Percentiles rank a stretch among this genome's conserved stretches.
Evolutionary conservation across 257 asterid genomes (phyloP).

Genomic region (Nicotiana sylvestris): DNA sequence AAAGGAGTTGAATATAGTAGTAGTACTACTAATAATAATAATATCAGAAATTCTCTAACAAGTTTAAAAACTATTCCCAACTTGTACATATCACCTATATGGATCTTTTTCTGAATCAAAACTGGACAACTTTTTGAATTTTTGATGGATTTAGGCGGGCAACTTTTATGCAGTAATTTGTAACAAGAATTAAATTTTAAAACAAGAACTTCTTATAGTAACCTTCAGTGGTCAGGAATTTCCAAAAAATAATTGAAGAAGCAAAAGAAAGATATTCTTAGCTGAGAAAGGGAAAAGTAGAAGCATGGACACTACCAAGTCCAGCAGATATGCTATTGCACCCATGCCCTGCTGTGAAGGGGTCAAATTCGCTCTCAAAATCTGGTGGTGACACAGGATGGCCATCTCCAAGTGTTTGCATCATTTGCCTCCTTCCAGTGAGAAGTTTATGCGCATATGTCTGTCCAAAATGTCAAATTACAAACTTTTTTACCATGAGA

Average conservation of each 20-base stretch:
- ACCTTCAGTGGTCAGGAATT: background rate
- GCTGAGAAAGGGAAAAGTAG: conserved; percentile 7
- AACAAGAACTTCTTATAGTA: background rate
- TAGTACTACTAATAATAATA: too few species aligned
- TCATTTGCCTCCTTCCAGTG: conserved; percentile 69
- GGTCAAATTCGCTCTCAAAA: conserved; percentile 44
- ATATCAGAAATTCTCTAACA: too few species aligned
- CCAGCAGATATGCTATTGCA: conserved; percentile 91
- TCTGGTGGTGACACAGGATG: conserved; percentile 30
- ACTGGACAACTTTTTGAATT: background rate
- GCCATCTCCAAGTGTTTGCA: conserved; percentile 26
- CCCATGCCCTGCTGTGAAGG: conserved; percentile 83
- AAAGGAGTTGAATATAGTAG: too few species aligned
- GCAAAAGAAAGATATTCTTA: conserved; percentile 7
- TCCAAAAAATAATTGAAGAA: background rate
- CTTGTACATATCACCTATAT: too few species aligned
- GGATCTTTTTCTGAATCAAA: background rate
- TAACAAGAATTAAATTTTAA: background rate
- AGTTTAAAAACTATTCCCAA: too few species aligned
- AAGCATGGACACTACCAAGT: conserved; percentile 53
- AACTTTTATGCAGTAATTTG: background rate
- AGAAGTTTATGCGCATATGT: conserved; percentile 86
- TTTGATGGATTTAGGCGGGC: background rate
- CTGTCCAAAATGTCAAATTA: conserved; percentile 34
- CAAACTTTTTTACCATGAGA: background rate